Base-by-base conservation (phyloP, 768 basidiomycete genomes). In the Galerina marginata region DNA sequence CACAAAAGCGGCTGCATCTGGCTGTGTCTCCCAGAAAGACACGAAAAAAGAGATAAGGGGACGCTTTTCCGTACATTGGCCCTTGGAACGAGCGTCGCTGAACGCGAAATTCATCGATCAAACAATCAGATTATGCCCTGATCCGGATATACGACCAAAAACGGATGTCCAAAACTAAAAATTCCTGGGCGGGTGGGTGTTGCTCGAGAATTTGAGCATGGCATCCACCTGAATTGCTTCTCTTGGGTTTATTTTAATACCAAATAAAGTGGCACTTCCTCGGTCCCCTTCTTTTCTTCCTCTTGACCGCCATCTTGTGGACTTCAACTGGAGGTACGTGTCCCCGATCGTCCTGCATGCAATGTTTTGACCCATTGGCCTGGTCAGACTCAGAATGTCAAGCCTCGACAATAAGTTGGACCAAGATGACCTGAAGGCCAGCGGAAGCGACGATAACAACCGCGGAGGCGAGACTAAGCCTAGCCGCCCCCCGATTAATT, bases 401-500 rank as follows among this genome's bases (percentile, higher is more conserved):
- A 39, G 37, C 29, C 29, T 33, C 10, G 50, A 43, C 16, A 38
- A 42, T 37, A 55, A 56, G 42, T 29, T 43, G 37, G 54, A 61
- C n/a, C 16, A 37, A 38, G 60, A 57, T 38, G 23, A 48, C 11
- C 39, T 48, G 37, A 57, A 57, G n/a, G 33, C 48, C n/a, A 29
- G 48, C 6, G 25, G 5, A 20, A 45, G 58, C 9, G 52, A 23
- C 37, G 58, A 59, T 26, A 44, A 23, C 6, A 52, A 26, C 58
- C 37, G 37, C 15, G 47, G 15, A 5, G 58, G 38, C 26, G 20
- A 33, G 23, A 6, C 47, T 45, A 5, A n/a, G 15, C 40, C 40
- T 4, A 40, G 20, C 26, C 61, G 90, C 2, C 92, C 92, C 3
- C 81, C 84, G 15, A 87, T 94, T 65, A 81, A 83, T 38, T 93